Conservation (phyloP, 176 grass and related monocot species). For the Elymus sibiricus region DNA sequence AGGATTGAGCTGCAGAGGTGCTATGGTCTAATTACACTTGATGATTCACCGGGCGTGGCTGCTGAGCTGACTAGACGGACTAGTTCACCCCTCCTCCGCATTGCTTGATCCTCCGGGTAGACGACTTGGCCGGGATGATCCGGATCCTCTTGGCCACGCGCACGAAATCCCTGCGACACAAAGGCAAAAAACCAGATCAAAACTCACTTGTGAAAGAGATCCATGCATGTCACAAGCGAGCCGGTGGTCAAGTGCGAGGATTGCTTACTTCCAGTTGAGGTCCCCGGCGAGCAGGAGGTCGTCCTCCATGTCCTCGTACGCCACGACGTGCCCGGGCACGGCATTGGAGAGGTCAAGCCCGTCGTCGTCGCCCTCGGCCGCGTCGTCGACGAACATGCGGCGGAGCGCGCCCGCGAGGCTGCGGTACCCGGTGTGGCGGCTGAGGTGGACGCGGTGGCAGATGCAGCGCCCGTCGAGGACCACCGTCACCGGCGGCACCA, state of each 20-base stretch:
- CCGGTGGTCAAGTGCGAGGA: not conserved
- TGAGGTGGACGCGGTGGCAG: conserved; percentile 75
- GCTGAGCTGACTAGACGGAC: not conserved
- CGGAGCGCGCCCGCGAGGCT: conserved; percentile 65
- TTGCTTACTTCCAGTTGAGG: conserved; percentile 79
- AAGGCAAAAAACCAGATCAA: not conserved
- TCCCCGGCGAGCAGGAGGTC: conserved; percentile 91
- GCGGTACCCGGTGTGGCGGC: conserved; percentile 54
- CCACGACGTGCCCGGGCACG: conserved; percentile 77
- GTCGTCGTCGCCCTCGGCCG: not conserved
- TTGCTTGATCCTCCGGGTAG: conserved; percentile 32
- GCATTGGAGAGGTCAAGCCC: conserved; percentile 68
- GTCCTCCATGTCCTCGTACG: conserved; percentile 94
- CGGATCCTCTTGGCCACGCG: conserved; percentile 67
- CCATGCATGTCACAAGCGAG: not conserved
- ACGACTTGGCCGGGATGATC: conserved; percentile 45
- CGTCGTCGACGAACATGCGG: conserved; percentile 58
- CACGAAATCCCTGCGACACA: conserved; percentile 55
- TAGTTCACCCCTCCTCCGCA: not conserved
- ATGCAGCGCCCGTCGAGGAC: conserved; percentile 84
- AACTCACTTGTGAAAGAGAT: too few species aligned
- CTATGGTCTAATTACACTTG: not conserved
- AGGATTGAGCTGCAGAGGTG: not conserved
- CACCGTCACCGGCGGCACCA: conserved; percentile 77
- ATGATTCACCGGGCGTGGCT: not conserved